phyloP scores from a whole-genome alignment of 2,329 filamentous ascomycete species.

The Venturia aucupariae region DNA sequence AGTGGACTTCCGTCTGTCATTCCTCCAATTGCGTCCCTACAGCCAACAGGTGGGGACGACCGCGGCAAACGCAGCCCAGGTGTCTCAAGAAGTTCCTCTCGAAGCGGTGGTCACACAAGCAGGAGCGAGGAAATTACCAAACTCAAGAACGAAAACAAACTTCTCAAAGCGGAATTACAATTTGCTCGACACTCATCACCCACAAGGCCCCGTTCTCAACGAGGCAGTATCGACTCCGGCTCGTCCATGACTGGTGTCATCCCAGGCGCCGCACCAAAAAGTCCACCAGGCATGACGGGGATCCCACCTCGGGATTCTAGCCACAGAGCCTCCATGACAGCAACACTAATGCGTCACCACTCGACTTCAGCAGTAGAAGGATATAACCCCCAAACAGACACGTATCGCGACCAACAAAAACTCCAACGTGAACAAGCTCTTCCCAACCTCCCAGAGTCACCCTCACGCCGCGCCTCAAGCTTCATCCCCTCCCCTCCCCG shows the following conservation, averaged over 20 bases:
- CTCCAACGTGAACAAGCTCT: conserved; percentile 5
- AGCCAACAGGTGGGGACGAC: conserved; percentile 15
- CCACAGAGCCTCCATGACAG: conserved; percentile 37
- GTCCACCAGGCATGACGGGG: conserved; percentile 3
- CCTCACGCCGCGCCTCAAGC: not conserved
- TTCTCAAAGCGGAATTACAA: conserved; percentile 52
- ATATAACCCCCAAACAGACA: conserved; percentile 16
- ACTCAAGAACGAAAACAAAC: conserved; percentile 50
- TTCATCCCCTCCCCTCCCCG: not conserved
- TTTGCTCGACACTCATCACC: conserved; percentile 46
- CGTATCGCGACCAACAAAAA: not conserved
- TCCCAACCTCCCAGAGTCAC: conserved; percentile 19
- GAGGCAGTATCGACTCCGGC: conserved; percentile 20
- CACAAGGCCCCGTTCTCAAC: conserved; percentile 17
- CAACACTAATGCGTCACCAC: conserved; percentile 46
- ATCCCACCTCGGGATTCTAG: conserved; percentile 23
- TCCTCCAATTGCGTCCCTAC: conserved; percentile 17
- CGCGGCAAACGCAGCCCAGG: not conserved
- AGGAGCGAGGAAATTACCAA: conserved; percentile 46
- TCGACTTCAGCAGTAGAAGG: conserved; percentile 42
- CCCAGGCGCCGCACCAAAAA: conserved; percentile 13
- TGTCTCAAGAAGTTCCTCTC: conserved; percentile 27
- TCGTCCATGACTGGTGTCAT: not conserved
- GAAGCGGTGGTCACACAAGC: conserved; percentile 22
- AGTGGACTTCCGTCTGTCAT: conserved; percentile 25